Evolutionary conservation across 345 rosid genomes (phyloP).

Genomic region (Corymbia maculata): DNA sequence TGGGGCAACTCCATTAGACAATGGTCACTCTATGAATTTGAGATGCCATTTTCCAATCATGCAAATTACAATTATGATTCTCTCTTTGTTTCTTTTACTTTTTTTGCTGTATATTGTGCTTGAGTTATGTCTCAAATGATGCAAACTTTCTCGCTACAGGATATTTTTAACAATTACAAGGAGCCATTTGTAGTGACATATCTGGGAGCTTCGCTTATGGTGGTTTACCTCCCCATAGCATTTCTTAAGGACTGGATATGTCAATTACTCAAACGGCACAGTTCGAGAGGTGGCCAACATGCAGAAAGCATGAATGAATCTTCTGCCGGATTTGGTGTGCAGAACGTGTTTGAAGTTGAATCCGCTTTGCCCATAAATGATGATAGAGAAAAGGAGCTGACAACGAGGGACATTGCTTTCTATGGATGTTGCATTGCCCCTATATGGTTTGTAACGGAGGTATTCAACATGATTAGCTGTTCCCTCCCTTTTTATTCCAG

Average conservation of each 20-base stretch:
- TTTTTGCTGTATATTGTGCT: neutral
- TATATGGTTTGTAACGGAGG: constrained; percentile 98
- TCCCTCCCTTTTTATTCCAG: neutral
- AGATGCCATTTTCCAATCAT: neutral
- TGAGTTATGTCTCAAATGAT: neutral
- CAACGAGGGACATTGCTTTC: constrained; percentile 57
- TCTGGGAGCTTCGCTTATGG: constrained; percentile 96
- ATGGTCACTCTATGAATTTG: neutral
- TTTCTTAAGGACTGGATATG: constrained; percentile 80
- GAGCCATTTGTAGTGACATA: constrained; percentile 98
- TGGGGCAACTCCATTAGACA: neutral
- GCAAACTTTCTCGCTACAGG: constrained; percentile 34
- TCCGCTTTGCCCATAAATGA: constrained; percentile 60
- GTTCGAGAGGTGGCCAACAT: constrained; percentile 40
- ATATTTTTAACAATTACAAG: constrained; percentile 69
- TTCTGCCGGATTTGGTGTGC: constrained; percentile 35
- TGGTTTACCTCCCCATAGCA: constrained; percentile 85
- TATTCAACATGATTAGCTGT: neutral
- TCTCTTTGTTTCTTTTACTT: neutral
- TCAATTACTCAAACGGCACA: constrained; percentile 25
- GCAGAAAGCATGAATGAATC: constrained; percentile 28
- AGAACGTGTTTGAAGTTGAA: constrained; percentile 62
- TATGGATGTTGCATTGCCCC: constrained; percentile 91
- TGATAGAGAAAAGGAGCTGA: constrained; percentile 42
- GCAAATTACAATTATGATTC: neutral